phyloP scores from a whole-genome alignment of 2,329 filamentous ascomycete genomes.

The Chaetothyriales sp. region DNA sequence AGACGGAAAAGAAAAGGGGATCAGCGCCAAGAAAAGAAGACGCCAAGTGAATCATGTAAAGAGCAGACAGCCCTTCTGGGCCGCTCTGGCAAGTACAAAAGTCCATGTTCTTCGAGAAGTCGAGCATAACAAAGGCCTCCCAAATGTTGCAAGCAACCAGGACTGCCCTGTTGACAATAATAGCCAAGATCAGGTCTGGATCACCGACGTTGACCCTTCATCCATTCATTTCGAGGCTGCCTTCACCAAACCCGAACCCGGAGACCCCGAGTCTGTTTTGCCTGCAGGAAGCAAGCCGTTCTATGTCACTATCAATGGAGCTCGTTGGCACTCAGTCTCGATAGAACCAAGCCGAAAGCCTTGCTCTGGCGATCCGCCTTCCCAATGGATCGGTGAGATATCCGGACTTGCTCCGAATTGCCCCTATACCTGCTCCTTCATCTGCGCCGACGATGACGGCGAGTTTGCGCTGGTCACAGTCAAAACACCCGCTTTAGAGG shows the following conservation, averaged over 20 bases:
- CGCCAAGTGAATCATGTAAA: constrained; percentile 85
- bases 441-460: constrained; percentile 42
- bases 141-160: constrained; percentile 9
- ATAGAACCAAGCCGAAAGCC: constrained; percentile 36
- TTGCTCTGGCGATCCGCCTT: constrained; percentile 30
- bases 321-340: constrained; percentile 49
- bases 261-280: constrained; percentile 22
- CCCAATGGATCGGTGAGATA: constrained; percentile 47
- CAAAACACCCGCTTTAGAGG: constrained; percentile 47
- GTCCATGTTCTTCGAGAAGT: constrained; percentile 90
- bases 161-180: constrained; percentile 20
- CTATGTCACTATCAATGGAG: constrained; percentile 52
- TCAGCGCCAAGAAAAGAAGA: constrained; percentile 64
- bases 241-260: constrained; percentile 15
- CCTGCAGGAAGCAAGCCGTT: constrained; percentile 37
- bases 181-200: constrained; percentile 33
- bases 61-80: constrained; percentile 85
- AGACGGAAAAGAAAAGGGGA: constrained; percentile 44
- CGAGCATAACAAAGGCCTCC: constrained; percentile 51
- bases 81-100: constrained; percentile 87
- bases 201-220: constrained; percentile 33
- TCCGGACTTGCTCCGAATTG: constrained; percentile 51
- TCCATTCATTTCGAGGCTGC: constrained; percentile 35
- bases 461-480: constrained; percentile 48
- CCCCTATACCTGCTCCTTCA: constrained; percentile 51